A percentile compares a stretch with the other conserved stretches of the same genome.
These are phyloP conservation scores for Dioszegia crocea DNA, from an alignment of 768 basidiomycete species.

Conservation along the genomic window DNA sequence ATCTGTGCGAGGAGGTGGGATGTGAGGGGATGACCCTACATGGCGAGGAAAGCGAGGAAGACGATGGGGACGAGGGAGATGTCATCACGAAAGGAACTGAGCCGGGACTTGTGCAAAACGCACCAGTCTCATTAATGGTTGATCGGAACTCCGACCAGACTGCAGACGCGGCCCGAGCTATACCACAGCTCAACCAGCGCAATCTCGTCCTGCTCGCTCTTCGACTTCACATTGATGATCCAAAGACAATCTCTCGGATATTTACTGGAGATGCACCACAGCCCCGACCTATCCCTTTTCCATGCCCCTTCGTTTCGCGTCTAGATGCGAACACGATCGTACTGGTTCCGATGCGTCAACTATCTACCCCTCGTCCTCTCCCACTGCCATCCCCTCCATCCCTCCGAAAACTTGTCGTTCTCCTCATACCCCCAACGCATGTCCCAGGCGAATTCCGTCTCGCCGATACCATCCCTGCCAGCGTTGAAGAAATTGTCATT, in stretches of 20 bases:
- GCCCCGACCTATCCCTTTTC: background rate
- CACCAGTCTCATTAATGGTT: no score
- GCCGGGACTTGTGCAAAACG: no score
- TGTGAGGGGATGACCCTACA: background rate
- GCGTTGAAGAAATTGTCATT: constrained; percentile 3
- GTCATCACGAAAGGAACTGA: background rate
- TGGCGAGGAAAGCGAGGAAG: background rate
- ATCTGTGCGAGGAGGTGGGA: background rate
- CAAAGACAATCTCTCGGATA: background rate
- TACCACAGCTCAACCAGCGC: background rate
- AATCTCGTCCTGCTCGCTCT: background rate
- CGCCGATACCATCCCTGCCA: background rate
- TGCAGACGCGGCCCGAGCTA: no score
- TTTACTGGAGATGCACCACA: background rate
- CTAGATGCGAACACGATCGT: background rate
- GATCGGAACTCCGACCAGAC: no score
- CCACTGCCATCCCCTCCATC: background rate
- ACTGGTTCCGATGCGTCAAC: background rate
- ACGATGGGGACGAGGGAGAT: background rate
- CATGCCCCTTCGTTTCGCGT: constrained; percentile 1
- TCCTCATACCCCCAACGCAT: background rate
- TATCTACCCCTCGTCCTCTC: background rate
- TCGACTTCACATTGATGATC: background rate
- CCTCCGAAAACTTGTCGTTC: background rate
- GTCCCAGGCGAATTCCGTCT: background rate